Evolutionary conservation across 306 rosid genomes (phyloP).

Genomic region (Cicer pinnatifidum): DNA sequence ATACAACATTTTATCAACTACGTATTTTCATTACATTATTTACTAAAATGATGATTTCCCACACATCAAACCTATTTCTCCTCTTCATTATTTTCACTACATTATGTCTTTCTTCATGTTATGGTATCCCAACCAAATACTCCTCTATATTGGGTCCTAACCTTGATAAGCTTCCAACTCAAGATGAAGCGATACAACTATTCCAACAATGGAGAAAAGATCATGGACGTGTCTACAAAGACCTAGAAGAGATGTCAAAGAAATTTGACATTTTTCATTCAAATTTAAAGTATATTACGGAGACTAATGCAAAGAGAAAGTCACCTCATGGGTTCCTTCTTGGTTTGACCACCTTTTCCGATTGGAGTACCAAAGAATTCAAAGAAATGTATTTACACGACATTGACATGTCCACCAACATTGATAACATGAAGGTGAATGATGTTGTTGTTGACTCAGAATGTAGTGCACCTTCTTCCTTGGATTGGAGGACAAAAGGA

Average conservation of each 20-base stretch:
- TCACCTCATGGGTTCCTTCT: slow-evolving; percentile 25
- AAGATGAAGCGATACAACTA: slow-evolving; percentile 47
- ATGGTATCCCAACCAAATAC: slow-evolving; percentile 36
- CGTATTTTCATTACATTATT: too few relatives aligned
- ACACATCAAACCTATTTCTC: slow-evolving; percentile 4
- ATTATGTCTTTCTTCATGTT: slow-evolving; percentile 43
- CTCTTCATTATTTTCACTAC: slow-evolving; percentile 5
- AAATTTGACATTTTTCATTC: slow-evolving; percentile 58
- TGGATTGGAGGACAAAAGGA: slow-evolving; percentile 66
- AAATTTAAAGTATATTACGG: slow-evolving; percentile 51
- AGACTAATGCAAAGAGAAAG: slow-evolving; percentile 49
- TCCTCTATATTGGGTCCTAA: slow-evolving; percentile 49
- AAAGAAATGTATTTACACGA: slow-evolving; percentile 21
- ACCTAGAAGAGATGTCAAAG: slow-evolving; percentile 47
- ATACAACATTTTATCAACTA: too few relatives aligned
- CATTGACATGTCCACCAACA: neutral
- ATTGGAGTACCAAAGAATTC: slow-evolving; percentile 57
- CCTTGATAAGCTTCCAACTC: slow-evolving; percentile 48
- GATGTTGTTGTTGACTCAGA: neutral
- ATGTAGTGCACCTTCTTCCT: slow-evolving; percentile 48
- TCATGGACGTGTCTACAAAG: slow-evolving; percentile 50
- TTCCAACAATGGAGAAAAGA: slow-evolving; percentile 60
- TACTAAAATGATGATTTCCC: neutral
- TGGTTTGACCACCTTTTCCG: slow-evolving; percentile 62
- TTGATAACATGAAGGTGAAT: neutral